Conservation (phyloP, 2,329 filamentous ascomycete genomes). For the Chaetomium sp. region DNA sequence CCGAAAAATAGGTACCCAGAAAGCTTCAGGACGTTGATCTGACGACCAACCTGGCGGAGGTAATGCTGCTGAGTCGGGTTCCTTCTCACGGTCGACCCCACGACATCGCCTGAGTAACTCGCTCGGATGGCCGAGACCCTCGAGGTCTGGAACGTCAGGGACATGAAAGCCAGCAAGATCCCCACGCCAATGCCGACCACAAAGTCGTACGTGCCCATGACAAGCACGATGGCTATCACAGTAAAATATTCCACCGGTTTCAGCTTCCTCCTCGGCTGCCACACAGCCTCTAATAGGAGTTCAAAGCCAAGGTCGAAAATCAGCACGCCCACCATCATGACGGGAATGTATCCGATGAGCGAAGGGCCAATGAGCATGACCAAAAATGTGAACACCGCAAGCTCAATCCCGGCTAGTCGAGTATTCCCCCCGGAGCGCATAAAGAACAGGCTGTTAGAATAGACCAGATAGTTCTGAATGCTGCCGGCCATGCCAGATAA, state of each 20-base stretch:
- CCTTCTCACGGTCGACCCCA: slow-evolving; percentile 84
- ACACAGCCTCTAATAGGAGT: slow-evolving; percentile 79
- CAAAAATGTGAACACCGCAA: slow-evolving; percentile 72
- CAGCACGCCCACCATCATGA: slow-evolving; percentile 92
- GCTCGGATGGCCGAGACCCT: slow-evolving; percentile 82
- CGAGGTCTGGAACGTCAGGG: slow-evolving; percentile 86
- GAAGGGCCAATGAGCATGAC: slow-evolving; percentile 81
- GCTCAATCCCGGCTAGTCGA: slow-evolving; percentile 75
- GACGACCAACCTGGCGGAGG: slow-evolving; percentile 73
- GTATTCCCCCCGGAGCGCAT: slow-evolving; percentile 87
- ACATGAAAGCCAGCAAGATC: slow-evolving; percentile 84
- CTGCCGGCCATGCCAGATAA: slow-evolving; percentile 81
- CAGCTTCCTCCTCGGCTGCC: slow-evolving; percentile 81
- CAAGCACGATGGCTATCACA: slow-evolving; percentile 79
- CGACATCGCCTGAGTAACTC: slow-evolving; percentile 82
- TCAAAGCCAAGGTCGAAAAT: slow-evolving; percentile 96
- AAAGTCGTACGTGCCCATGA: slow-evolving; percentile 97
- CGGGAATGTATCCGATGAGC: slow-evolving; percentile 88
- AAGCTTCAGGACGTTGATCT: slow-evolving; percentile 87
- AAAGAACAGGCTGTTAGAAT: slow-evolving; percentile 95
- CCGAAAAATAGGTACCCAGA: slow-evolving; percentile 97
- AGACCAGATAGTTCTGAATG: slow-evolving; percentile 95
- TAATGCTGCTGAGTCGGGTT: slow-evolving; percentile 87
- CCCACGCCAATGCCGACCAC: slow-evolving; percentile 89
- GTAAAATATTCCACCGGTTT: slow-evolving; percentile 85